Percentiles rank a stretch among this genome's conserved stretches.
These are phyloP conservation scores for Penicillium sp. DNA, from an alignment of 2,329 filamentous ascomycete genomes.

Conservation along the genomic window DNA sequence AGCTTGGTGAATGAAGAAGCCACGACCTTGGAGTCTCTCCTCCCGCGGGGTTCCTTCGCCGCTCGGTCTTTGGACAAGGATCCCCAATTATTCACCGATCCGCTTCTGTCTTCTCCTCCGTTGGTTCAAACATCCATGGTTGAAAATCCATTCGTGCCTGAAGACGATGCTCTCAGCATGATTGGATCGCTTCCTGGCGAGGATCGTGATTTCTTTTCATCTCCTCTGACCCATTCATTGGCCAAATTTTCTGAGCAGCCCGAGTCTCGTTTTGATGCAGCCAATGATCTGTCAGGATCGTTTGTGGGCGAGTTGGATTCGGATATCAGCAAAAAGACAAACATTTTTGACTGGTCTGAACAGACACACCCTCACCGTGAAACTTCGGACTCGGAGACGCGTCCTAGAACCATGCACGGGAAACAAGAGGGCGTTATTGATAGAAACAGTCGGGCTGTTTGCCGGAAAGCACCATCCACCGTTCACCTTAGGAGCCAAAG, in stretches of 20 bases:
- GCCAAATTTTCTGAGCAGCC: conserved; percentile 8
- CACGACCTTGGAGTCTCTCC: conserved; percentile 49
- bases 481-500: conserved; percentile 66
- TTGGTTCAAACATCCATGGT: conserved; percentile 16
- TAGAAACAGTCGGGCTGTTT: conserved; percentile 57
- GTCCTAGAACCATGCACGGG: conserved; percentile 63
- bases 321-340: conserved; percentile 48
- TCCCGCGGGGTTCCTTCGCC: conserved; percentile 48
- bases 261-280: neutral
- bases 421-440: conserved; percentile 57
- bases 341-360: conserved; percentile 66
- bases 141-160: conserved; percentile 21
- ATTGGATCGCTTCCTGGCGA: conserved; percentile 31
- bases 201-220: conserved; percentile 9
- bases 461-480: conserved; percentile 58
- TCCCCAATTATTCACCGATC: conserved; percentile 20
- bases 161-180: conserved; percentile 32
- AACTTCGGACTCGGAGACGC: conserved; percentile 52
- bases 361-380: conserved; percentile 56
- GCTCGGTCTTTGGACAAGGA: conserved; percentile 27
- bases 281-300: conserved; percentile 2
- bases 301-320: conserved; percentile 30
- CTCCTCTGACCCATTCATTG: conserved; percentile 9
- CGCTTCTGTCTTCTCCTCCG: conserved; percentile 15
- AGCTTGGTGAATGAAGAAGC: conserved; percentile 43